Conservation (phyloP, 768 basidiomycete genomes). For the button mushroom (Agaricus bisporus) region DNA sequence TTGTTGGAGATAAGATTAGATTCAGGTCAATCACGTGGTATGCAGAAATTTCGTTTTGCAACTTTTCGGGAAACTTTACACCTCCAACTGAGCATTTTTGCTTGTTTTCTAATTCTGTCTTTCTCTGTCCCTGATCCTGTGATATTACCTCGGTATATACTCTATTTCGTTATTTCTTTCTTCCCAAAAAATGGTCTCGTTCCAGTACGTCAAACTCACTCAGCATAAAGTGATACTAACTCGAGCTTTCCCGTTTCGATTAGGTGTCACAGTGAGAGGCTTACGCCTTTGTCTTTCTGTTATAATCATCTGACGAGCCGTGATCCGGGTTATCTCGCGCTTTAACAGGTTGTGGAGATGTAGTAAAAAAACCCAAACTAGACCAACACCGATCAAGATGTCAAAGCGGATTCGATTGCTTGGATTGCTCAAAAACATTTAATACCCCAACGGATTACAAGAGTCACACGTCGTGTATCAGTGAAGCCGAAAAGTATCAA, state of each 20-base stretch:
- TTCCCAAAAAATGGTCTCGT: slow-evolving; percentile 22
- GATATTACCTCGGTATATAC: too few species aligned
- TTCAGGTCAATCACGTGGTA: too few species aligned
- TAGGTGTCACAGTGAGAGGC: slow-evolving; percentile 65
- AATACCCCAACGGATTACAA: slow-evolving; percentile 72
- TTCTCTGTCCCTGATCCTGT: too few species aligned
- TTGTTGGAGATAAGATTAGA: too few species aligned
- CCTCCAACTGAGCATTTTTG: too few species aligned
- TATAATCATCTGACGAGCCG: neutral
- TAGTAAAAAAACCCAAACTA: slow-evolving; percentile 91
- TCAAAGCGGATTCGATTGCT: slow-evolving; percentile 67
- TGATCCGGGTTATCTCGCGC: neutral
- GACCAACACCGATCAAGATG: slow-evolving; percentile 70
- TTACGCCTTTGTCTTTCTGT: too few species aligned
- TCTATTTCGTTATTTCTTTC: too few species aligned
- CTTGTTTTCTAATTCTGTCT: too few species aligned
- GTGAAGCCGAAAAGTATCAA: slow-evolving; percentile 92
- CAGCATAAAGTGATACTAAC: neutral
- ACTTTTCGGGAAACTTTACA: too few species aligned
- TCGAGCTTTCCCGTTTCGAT: neutral
- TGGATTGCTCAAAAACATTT: slow-evolving; percentile 88
- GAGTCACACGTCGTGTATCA: slow-evolving; percentile 76
- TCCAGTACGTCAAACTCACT: slow-evolving; percentile 18
- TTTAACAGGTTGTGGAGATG: slow-evolving; percentile 65
- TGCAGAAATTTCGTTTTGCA: too few species aligned